A percentile compares a stretch with the other conserved stretches of the same genome.
phyloP scores from a whole-genome alignment of 805 yeast genomes.

The Zygosaccharomyces bisporus region DNA sequence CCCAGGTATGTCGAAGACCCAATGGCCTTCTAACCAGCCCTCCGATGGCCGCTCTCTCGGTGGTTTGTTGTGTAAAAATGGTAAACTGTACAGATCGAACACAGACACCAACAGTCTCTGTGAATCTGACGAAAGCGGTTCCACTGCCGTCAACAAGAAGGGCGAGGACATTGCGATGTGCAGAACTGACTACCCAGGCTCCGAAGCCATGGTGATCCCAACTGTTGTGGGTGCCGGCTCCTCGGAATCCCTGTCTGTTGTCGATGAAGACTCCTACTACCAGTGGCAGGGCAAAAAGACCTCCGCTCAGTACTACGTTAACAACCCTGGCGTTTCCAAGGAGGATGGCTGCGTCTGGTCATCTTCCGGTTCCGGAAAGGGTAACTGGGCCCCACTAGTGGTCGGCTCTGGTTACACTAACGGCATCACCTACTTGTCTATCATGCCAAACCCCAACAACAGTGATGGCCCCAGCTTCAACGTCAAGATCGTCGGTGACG shows the following conservation, averaged over 20 bases:
- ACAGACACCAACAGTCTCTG: slow-evolving; percentile 50
- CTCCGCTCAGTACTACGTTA: slow-evolving; percentile 95
- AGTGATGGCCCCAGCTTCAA: slow-evolving; percentile 61
- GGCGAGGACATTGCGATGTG: slow-evolving; percentile 69
- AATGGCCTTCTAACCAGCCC: slow-evolving; percentile 71
- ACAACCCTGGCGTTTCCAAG: slow-evolving; percentile 88
- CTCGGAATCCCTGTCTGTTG: slow-evolving; percentile 67
- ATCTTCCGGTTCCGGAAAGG: slow-evolving; percentile 66
- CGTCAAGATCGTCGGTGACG: slow-evolving; percentile 72
- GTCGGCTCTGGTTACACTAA: slow-evolving; percentile 83
- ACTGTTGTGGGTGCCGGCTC: slow-evolving; percentile 72
- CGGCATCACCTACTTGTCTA: slow-evolving; percentile 75
- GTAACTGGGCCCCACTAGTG: slow-evolving; percentile 98
- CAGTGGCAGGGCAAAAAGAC: slow-evolving; percentile 77
- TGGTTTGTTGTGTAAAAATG: slow-evolving; percentile 61
- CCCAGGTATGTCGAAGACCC: slow-evolving; percentile 78
- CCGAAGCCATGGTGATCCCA: slow-evolving; percentile 97
- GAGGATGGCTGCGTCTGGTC: slow-evolving; percentile 98
- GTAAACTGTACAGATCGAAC: slow-evolving; percentile 61
- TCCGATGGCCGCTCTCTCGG: slow-evolving; percentile 66
- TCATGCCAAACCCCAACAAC: slow-evolving; percentile 96
- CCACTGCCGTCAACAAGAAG: slow-evolving; percentile 51
- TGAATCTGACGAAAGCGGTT: slow-evolving; percentile 58
- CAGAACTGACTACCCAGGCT: slow-evolving; percentile 99
- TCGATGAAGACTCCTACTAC: slow-evolving; percentile 73